Evolutionary conservation across 805 yeast species (phyloP), one percentile per base, ranked within the genome.

Genomic region (Yarrowia bubula): DNA sequence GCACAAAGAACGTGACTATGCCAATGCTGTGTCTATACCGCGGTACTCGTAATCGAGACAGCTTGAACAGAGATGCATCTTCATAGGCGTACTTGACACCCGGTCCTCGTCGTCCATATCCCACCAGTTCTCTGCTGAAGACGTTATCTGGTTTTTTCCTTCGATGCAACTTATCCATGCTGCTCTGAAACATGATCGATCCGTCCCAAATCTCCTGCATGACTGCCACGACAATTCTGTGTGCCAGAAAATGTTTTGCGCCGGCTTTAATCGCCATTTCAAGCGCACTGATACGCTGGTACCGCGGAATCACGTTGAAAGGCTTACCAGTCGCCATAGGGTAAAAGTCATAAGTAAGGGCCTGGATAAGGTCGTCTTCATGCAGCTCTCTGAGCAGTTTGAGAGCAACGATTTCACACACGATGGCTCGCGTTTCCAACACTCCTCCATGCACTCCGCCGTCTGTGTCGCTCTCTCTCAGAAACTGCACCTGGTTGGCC

Each of bases 331-430:
- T 75, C 1, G 77, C 76, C 70, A 83, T 71, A 0, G 87, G 86
- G 57, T 78, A 79, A 70, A 77, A 77, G 66, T 76, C 79, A 66
- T 70, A 77, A 8, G 83, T 82, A 15, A 84, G 71, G 33, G 80
- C 74, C 67, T 80, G 78, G 44, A 83, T 80, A 47, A 84, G 71
- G 64, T 78, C 80, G 37, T 72, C 74, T 47, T 75, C 76, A 38
- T 69, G 70, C 67, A 78, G 81, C 65, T 81, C 85, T 50, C 81
- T 73, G 35, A 83, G 74, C 71, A 84, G 76, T 67, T 84, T 74
- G 18, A 82, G 75, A 1, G 86, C 84, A 39, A 83, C 73, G n/a
- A 81, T 69, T 71, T 84, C 87, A 69, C 87, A 84, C 4, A 83
- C 75, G 65, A 75, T 78, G 38, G 86, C 80, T 63, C 84, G 78